These are phyloP conservation scores for Pistacia vera DNA, from an alignment of 345 rosid species.

Conservation along the genomic window DNA sequence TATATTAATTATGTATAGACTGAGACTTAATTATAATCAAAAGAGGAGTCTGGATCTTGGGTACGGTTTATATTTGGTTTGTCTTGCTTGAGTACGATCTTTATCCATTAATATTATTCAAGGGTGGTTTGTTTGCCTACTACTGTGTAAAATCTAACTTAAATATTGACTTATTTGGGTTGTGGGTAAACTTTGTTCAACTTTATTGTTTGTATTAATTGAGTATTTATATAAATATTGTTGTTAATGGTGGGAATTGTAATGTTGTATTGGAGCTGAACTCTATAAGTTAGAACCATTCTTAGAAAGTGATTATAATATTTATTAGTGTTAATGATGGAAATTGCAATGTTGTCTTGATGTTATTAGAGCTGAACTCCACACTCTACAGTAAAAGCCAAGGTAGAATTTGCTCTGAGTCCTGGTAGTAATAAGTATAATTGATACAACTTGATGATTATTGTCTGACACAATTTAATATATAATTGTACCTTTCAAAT, in stretches of 20 bases:
- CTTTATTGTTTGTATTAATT: neutral
- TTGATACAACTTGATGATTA: neutral
- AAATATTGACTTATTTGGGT: neutral
- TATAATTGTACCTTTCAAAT: too few species aligned
- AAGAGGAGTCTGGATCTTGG: conserved; percentile 5
- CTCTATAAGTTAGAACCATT: neutral
- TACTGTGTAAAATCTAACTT: neutral
- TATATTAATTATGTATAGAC: neutral
- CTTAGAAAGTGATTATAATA: too few species aligned
- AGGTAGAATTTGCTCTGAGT: neutral
- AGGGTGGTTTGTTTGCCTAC: neutral
- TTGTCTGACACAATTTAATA: too few species aligned
- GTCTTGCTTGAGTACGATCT: neutral
- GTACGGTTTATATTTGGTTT: conserved; percentile 12
- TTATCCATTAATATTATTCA: neutral
- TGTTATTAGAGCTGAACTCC: neutral
- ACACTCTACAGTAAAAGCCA: neutral
- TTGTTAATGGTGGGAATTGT: neutral
- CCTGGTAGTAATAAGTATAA: neutral
- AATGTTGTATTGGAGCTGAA: neutral
- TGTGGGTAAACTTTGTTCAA: neutral
- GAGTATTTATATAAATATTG: too few species aligned
- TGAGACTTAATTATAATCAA: neutral
- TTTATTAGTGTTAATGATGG: neutral
- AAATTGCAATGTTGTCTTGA: neutral